Percentiles rank a stretch among this genome's conserved stretches.
Conservation (phyloP, 2,329 filamentous ascomycete species). For the Dactylellina drechsleri region DNA sequence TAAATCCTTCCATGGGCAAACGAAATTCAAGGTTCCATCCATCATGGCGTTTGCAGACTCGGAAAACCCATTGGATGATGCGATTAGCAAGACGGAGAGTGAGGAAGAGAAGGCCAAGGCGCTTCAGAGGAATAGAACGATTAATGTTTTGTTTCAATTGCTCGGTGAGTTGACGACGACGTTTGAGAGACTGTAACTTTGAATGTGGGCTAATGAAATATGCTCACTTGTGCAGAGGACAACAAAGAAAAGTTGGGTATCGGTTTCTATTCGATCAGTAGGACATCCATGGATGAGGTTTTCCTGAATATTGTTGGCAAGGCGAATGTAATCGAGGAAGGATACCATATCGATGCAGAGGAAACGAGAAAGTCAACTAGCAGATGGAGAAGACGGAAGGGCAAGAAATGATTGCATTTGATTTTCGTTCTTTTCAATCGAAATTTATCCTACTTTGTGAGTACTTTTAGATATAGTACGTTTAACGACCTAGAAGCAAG, state of each 20-base stretch:
- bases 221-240: slow-evolving; percentile 66
- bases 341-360: slow-evolving; percentile 53
- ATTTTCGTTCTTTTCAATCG: neutral
- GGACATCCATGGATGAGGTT: slow-evolving; percentile 89
- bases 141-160: slow-evolving; percentile 56
- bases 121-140: slow-evolving; percentile 57
- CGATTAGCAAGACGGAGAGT: slow-evolving; percentile 45
- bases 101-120: slow-evolving; percentile 26
- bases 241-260: slow-evolving; percentile 75
- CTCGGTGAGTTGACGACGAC: slow-evolving; percentile 36
- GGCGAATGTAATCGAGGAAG: slow-evolving; percentile 81
- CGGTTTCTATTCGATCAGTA: slow-evolving; percentile 86
- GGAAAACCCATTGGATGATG: slow-evolving; percentile 55
- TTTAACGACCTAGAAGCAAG: too few relatives aligned
- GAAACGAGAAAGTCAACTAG: slow-evolving; percentile 46
- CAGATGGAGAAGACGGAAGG: slow-evolving; percentile 38
- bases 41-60: slow-evolving; percentile 60
- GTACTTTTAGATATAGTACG: too few relatives aligned
- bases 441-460: too few relatives aligned
- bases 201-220: slow-evolving; percentile 5
- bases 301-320: slow-evolving; percentile 85
- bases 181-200: too few relatives aligned
- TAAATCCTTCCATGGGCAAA: slow-evolving; percentile 83
- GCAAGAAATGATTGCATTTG: slow-evolving; percentile 8
- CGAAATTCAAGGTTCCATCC: slow-evolving; percentile 81